These are phyloP conservation scores for Noccaea caerulescens DNA, from an alignment of 345 rosid species.

Conservation along the genomic window DNA sequence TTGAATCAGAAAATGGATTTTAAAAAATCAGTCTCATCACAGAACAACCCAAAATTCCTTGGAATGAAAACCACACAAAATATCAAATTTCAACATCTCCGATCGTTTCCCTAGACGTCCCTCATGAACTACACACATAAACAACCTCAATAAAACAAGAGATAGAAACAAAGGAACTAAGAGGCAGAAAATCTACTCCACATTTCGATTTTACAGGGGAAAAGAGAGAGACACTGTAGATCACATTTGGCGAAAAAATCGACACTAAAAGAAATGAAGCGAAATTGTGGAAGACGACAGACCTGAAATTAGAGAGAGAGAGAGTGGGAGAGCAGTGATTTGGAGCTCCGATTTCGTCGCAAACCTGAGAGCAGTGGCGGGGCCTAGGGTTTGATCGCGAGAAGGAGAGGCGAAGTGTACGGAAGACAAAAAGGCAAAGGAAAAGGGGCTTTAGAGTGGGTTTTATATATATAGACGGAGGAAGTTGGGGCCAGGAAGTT, in stretches of 20 bases:
- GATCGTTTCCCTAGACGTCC: neutral
- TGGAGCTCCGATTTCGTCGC: constrained; percentile 7
- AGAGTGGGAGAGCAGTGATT: neutral
- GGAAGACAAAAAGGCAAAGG: constrained; percentile 5
- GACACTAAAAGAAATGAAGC: neutral
- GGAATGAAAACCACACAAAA: neutral
- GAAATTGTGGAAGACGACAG: neutral
- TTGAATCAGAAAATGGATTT: neutral
- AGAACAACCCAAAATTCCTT: neutral
- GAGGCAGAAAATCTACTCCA: neutral
- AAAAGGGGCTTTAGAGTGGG: constrained; percentile 1
- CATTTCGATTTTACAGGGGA: neutral
- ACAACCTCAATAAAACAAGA: neutral
- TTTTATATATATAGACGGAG: constrained; percentile 7
- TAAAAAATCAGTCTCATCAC: constrained; percentile 9
- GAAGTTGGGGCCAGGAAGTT: neutral
- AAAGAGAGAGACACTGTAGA: neutral
- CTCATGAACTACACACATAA: constrained; percentile 4
- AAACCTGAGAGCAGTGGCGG: constrained; percentile 28
- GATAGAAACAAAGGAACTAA: neutral
- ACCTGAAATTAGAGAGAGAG: constrained; percentile 21
- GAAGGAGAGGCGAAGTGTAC: constrained; percentile 24
- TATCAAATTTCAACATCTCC: neutral
- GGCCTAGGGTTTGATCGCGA: constrained; percentile 72
- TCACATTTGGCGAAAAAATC: neutral